These are phyloP conservation scores for Heliamphora pulchella DNA, from an alignment of 179 eudicot genomes.

Conservation along the genomic window DNA sequence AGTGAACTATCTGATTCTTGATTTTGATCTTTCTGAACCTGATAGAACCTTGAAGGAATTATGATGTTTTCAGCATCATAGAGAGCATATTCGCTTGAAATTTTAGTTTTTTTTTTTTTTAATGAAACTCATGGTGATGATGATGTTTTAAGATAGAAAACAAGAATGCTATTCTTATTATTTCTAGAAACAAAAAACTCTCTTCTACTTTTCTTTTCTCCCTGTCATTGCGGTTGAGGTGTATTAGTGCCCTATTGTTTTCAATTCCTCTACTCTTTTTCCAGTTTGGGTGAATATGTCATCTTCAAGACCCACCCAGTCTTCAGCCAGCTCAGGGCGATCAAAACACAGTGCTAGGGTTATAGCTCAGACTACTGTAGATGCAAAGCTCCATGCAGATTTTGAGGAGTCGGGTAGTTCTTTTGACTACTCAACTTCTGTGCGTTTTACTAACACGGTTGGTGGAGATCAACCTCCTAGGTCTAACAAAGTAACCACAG, in stretches of 20 bases:
- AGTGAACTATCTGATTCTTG: neutral
- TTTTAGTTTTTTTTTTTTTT: no score
- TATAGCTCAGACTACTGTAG: conserved; percentile 72
- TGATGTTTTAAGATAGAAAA: neutral
- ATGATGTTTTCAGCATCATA: neutral
- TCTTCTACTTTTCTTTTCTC: neutral
- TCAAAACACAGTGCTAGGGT: conserved; percentile 70
- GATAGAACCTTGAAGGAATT: neutral
- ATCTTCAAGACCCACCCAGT: conserved; percentile 52
- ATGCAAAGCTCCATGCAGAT: conserved; percentile 86
- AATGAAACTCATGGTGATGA: neutral
- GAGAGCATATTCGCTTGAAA: neutral
- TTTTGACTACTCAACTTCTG: conserved; percentile 78
- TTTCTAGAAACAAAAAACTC: neutral
- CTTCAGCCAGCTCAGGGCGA: conserved; percentile 54
- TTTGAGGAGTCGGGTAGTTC: conserved; percentile 65
- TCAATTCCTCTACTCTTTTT: neutral
- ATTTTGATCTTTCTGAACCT: neutral
- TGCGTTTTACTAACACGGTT: conserved; percentile 36
- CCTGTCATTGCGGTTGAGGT: neutral
- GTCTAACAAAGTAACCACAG: conserved; percentile 64
- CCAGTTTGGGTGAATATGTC: conserved; percentile 37
- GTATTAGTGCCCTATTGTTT: neutral
- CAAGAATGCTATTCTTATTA: neutral
- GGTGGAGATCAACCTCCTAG: conserved; percentile 33